These are phyloP conservation scores for Sclerotinia minor DNA, from an alignment of 2,329 filamentous ascomycete species.

Conservation along the genomic window DNA sequence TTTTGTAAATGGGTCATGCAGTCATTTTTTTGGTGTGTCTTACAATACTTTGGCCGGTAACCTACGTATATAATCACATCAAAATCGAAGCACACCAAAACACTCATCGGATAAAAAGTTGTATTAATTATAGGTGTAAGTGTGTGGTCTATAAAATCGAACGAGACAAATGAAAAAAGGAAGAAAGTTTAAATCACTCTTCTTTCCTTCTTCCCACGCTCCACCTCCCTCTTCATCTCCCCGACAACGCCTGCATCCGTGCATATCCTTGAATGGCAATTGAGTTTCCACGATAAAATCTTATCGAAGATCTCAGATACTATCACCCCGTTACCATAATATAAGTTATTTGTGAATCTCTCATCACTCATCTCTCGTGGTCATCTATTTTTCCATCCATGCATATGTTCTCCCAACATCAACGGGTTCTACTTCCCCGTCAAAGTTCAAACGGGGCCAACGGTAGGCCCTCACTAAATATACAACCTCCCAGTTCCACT, in stretches of 20 bases:
- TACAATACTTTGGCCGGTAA: no score
- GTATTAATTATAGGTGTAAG: constrained; percentile 15
- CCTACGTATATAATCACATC: no score
- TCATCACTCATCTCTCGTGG: constrained; percentile 15
- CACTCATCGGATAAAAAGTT: neutral
- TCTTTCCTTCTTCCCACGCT: neutral
- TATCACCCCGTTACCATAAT: constrained; percentile 8
- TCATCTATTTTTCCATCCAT: constrained; percentile 1
- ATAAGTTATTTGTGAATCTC: constrained; percentile 7
- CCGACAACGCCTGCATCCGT: neutral
- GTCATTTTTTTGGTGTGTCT: no score
- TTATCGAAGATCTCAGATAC: neutral
- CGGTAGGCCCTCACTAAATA: neutral
- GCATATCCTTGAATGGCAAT: neutral
- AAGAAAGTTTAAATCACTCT: neutral
- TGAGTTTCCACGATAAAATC: neutral
- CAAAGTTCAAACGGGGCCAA: neutral
- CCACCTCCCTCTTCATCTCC: neutral
- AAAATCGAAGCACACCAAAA: no score
- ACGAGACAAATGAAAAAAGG: neutral
- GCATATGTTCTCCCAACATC: neutral
- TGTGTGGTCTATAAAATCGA: neutral
- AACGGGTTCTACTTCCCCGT: neutral
- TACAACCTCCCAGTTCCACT: neutral
- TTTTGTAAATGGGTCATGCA: no score